phyloP scores from a whole-genome alignment of 2,329 filamentous ascomycete genomes.

The Talaromyces verruculosus region DNA sequence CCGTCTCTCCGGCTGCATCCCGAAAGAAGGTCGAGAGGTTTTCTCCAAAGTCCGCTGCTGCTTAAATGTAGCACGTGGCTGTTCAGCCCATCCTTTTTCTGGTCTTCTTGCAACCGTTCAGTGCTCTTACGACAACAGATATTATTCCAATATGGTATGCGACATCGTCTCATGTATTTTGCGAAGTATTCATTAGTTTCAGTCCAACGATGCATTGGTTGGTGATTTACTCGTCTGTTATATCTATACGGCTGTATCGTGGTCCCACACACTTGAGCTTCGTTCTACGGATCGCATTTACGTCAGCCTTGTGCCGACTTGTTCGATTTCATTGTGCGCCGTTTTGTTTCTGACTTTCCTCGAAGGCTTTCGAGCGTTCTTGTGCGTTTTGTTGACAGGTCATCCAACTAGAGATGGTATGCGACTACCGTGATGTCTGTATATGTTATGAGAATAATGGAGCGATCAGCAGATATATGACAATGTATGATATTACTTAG shows the following conservation, averaged over 20 bases:
- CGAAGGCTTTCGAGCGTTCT: not conserved
- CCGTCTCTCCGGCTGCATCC: slow-evolving; percentile 40
- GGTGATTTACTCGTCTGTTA: not conserved
- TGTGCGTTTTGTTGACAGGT: not conserved
- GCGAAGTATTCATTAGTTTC: not conserved
- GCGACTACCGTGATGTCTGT: not conserved
- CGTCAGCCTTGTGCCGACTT: not conserved
- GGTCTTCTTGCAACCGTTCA: not conserved
- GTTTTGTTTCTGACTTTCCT: not conserved
- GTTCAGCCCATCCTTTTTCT: not conserved
- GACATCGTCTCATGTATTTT: not conserved
- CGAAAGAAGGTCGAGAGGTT: slow-evolving; percentile 40
- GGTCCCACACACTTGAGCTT: not conserved
- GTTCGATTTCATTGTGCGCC: not conserved
- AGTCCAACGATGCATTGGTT: not conserved
- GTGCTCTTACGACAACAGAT: not conserved
- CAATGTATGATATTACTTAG: slow-evolving; percentile 17
- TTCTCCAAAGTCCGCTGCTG: slow-evolving; percentile 34
- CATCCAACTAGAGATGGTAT: not conserved
- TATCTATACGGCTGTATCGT: not conserved
- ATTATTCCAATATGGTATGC: not conserved
- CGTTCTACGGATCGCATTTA: not conserved
- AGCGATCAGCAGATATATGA: slow-evolving; percentile 11
- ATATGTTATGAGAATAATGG: slow-evolving; percentile 13
- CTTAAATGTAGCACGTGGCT: not conserved